These are phyloP conservation scores for Phlyctochytrium bullatum DNA, from an alignment of 192 early-diverging fungal species.

Conservation along the genomic window DNA sequence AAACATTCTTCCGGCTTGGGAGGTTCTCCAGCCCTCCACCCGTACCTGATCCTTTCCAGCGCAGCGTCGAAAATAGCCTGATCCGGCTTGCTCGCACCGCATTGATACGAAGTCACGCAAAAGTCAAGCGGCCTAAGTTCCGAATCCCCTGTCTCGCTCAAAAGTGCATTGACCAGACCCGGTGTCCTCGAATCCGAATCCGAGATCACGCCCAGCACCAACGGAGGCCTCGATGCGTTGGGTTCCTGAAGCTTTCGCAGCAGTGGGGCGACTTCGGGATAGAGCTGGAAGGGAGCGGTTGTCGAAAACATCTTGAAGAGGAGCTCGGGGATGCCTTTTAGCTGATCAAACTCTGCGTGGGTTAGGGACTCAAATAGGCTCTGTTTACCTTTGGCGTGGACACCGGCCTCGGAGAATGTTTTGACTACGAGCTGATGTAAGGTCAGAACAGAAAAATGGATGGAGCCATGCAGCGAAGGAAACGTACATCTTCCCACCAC, in stretches of 20 bases:
- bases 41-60: too few relatives aligned
- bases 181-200: slow-evolving; percentile 13
- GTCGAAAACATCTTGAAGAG: not conserved
- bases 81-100: slow-evolving; percentile 18
- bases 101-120: slow-evolving; percentile 7
- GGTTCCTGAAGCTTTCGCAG: not conserved
- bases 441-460: too few relatives aligned
- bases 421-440: not conserved
- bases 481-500: slow-evolving; percentile 1
- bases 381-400: too few relatives aligned
- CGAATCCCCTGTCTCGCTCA: not conserved
- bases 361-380: too few relatives aligned
- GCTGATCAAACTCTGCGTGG: too few relatives aligned
- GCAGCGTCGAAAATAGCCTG: slow-evolving; percentile 18
- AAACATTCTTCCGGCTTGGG: too few relatives aligned
- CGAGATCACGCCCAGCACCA: slow-evolving; percentile 5
- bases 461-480: too few relatives aligned
- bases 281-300: slow-evolving; percentile 1
- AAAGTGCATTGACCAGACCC: not conserved
- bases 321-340: not conserved
- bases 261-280: not conserved
- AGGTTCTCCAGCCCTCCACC: too few relatives aligned
- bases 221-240: too few relatives aligned
- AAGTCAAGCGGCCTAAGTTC: slow-evolving; percentile 9
- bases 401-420: not conserved